Evolutionary conservation across 192 early-diverging fungal genomes (phyloP).

Genomic region (Irineochytrium annulatum): DNA sequence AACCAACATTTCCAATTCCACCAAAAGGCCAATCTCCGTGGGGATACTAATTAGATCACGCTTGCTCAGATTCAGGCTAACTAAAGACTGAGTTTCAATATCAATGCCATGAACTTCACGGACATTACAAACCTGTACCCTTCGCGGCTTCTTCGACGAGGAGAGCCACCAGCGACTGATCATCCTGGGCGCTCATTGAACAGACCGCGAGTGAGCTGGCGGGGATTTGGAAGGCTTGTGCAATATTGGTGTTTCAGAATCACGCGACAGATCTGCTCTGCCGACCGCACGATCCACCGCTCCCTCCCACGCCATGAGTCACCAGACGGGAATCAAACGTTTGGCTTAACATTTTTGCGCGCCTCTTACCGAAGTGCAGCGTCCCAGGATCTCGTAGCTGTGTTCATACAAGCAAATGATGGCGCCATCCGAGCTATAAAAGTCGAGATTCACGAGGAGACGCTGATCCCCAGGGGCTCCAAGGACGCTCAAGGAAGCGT

Average conservation of each 20-base stretch:
- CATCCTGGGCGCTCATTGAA: too few relatives aligned
- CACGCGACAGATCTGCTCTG: too few relatives aligned
- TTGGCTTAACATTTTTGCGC: too few relatives aligned
- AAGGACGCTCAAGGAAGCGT: background rate
- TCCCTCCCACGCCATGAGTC: too few relatives aligned
- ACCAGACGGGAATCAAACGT: too few relatives aligned
- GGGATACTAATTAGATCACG: background rate
- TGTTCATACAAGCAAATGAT: background rate
- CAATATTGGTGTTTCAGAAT: too few relatives aligned
- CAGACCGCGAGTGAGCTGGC: too few relatives aligned
- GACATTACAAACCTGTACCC: background rate
- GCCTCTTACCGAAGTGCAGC: background rate
- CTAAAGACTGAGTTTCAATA: background rate
- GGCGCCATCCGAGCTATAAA: background rate
- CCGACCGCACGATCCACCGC: too few relatives aligned
- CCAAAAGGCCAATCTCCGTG: background rate
- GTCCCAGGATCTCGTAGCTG: background rate
- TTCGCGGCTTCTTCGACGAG: too few relatives aligned
- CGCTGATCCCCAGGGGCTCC: background rate
- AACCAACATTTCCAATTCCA: background rate
- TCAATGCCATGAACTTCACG: background rate
- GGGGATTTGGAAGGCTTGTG: too few relatives aligned
- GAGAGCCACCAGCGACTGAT: too few relatives aligned
- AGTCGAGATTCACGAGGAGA: background rate
- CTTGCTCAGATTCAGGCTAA: constrained; percentile 4